Percentiles rank a stretch among this genome's conserved stretches.
Evolutionary conservation across 2,329 filamentous ascomycete species (phyloP).

Genomic region (Calonectria hawksworthii): DNA sequence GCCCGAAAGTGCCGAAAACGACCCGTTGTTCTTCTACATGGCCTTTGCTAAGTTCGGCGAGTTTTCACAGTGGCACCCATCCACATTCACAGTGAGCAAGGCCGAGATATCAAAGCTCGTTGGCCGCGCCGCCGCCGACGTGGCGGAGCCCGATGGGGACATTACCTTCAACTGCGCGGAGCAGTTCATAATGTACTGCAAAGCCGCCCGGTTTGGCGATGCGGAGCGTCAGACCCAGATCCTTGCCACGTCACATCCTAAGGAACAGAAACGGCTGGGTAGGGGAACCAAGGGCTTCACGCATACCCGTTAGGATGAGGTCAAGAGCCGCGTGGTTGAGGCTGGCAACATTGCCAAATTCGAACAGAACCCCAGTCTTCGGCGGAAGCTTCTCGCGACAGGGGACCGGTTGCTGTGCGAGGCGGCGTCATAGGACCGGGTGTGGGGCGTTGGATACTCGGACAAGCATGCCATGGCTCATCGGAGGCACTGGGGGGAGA

Average conservation of each 20-base stretch:
- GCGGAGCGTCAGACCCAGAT: conserved; percentile 36
- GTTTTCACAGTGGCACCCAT: conserved; percentile 54
- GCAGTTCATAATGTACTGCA: conserved; percentile 60
- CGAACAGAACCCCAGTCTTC: conserved; percentile 46
- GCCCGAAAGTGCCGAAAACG: conserved; percentile 16
- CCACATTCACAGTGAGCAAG: conserved; percentile 47
- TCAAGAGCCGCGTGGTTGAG: conserved; percentile 50
- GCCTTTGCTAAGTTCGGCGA: conserved; percentile 48
- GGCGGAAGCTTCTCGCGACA: conserved; percentile 48
- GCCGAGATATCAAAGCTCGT: conserved; percentile 45
- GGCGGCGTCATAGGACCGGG: conserved; percentile 47
- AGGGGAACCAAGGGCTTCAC: conserved; percentile 45
- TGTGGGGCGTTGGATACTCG: conserved; percentile 53
- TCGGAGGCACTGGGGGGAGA: conserved; percentile 48
- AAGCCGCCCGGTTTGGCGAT: conserved; percentile 54
- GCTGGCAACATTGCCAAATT: conserved; percentile 53
- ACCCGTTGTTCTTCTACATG: conserved; percentile 50
- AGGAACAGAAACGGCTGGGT: conserved; percentile 49
- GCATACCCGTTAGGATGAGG: conserved; percentile 47
- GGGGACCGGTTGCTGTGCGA: conserved; percentile 49
- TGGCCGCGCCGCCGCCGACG: conserved; percentile 39
- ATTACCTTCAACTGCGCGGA: conserved; percentile 54
- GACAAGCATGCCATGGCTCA: conserved; percentile 47
- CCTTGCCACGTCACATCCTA: conserved; percentile 44
- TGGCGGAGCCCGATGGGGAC: conserved; percentile 16